Conservation (phyloP, 2,329 filamentous ascomycete genomes). For the Aspergillus spinulosporus region DNA sequence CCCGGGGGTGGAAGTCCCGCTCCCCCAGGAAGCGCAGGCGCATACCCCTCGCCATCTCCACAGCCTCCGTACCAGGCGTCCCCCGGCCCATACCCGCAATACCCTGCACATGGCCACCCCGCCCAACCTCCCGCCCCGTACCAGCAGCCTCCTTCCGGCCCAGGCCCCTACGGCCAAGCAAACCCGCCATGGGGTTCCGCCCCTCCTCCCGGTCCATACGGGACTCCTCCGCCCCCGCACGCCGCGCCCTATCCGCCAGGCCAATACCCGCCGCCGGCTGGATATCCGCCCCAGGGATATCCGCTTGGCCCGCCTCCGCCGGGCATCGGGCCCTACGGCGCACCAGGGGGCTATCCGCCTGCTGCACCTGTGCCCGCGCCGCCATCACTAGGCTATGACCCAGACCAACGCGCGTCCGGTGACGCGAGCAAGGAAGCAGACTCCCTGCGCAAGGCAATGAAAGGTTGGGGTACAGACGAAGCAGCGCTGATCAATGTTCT, state of each 20-base stretch:
- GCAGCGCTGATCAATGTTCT: slow-evolving; percentile 67
- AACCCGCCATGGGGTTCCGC: slow-evolving; percentile 7
- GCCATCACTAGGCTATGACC: slow-evolving; percentile 69
- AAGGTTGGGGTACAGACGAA: slow-evolving; percentile 52
- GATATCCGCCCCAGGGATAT: slow-evolving; percentile 12
- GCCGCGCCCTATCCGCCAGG: not conserved
- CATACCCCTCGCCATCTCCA: slow-evolving; percentile 4
- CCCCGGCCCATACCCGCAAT: slow-evolving; percentile 9
- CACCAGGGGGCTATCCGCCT: slow-evolving; percentile 4
- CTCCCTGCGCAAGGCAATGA: slow-evolving; percentile 74
- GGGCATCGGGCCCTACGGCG: slow-evolving; percentile 4
- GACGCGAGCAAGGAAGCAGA: slow-evolving; percentile 63
- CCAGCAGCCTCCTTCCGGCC: slow-evolving; percentile 2
- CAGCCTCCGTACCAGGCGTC: slow-evolving; percentile 9
- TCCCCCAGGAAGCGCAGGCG: not conserved
- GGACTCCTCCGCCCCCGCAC: slow-evolving; percentile 2
- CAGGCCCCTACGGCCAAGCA: slow-evolving; percentile 1
- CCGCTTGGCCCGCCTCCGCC: slow-evolving; percentile 4
- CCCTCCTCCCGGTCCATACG: slow-evolving; percentile 12
- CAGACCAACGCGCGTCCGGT: slow-evolving; percentile 60
- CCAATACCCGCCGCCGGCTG: not conserved
- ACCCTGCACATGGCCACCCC: slow-evolving; percentile 4
- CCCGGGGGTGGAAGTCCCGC: slow-evolving; percentile 3
- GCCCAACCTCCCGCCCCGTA: slow-evolving; percentile 5
- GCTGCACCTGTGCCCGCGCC: slow-evolving; percentile 49